Evolutionary conservation across 768 basidiomycete genomes (phyloP).

Genomic region (Phlebiopsis flavidoalba): DNA sequence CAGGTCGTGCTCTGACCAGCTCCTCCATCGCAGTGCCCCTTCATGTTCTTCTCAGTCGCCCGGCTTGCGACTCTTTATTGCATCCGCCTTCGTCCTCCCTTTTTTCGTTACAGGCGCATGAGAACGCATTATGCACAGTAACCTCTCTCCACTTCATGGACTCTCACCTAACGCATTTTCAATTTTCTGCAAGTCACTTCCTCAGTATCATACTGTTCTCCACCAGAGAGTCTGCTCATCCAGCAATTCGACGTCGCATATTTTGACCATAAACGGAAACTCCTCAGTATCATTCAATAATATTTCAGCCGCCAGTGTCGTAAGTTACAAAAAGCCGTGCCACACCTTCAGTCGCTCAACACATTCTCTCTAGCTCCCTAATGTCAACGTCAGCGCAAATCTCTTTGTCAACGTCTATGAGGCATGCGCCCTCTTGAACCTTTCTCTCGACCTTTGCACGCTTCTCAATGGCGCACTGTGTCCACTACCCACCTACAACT

Average conservation of each 20-base stretch:
- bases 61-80: constrained; percentile 56
- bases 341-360: constrained; percentile 2
- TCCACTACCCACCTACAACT: constrained; percentile 78
- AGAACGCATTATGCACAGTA: constrained; percentile 60
- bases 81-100: constrained; percentile 34
- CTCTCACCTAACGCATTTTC: neutral
- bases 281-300: constrained; percentile 76
- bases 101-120: constrained; percentile 40
- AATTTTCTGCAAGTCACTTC: constrained; percentile 61
- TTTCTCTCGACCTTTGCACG: constrained; percentile 82
- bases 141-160: neutral
- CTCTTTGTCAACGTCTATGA: constrained; percentile 87
- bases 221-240: constrained; percentile 74
- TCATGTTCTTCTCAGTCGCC: constrained; percentile 69
- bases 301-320: constrained; percentile 84
- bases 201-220: constrained; percentile 82
- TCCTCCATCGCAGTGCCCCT: constrained; percentile 23
- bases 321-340: constrained; percentile 34
- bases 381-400: constrained; percentile 79
- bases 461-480: constrained; percentile 79
- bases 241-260: constrained; percentile 74
- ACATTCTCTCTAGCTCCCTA: constrained; percentile 44
- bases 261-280: constrained; percentile 61
- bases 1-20: neutral
- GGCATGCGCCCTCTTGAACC: constrained; percentile 63